A percentile compares a stretch with the other conserved stretches of the same genome.
Conservation (phyloP, 2,329 filamentous ascomycete genomes). For the Colletotrichum agaves region DNA sequence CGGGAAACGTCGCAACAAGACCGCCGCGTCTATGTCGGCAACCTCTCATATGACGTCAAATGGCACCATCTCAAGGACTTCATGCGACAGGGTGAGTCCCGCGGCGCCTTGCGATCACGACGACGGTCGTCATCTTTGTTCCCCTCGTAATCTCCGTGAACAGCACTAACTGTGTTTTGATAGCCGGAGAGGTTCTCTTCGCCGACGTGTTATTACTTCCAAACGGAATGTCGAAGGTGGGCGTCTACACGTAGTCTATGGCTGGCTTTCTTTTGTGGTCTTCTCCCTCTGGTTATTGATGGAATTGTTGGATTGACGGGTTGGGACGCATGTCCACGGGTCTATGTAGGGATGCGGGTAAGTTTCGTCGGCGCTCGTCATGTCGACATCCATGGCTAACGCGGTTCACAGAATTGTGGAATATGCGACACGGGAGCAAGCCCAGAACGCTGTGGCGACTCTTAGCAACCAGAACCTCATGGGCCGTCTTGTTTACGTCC, state of each 20-base stretch:
- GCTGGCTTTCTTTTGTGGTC: conserved; percentile 81
- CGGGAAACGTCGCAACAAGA: conserved; percentile 97
- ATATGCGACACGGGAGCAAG: conserved; percentile 99
- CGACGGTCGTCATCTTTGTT: background rate
- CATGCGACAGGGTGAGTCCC: conserved; percentile 93
- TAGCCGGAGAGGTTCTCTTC: conserved; percentile 99
- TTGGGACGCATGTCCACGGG: conserved; percentile 88
- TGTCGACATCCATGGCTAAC: conserved; percentile 45
- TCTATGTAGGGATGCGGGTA: conserved; percentile 99
- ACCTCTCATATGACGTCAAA: conserved; percentile 99
- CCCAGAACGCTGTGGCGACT: conserved; percentile 94
- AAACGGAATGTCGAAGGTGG: conserved; percentile 99
- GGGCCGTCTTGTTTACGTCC: conserved; percentile 97
- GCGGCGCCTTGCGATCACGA: conserved; percentile 27
- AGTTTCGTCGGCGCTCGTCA: conserved; percentile 55
- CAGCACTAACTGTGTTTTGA: conserved; percentile 43
- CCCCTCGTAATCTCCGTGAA: too few relatives aligned
- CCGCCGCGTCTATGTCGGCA: conserved; percentile 98
- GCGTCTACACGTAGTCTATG: conserved; percentile 89
- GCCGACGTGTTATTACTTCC: conserved; percentile 99
- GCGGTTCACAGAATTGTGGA: conserved; percentile 87
- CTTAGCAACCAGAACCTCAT: conserved; percentile 99
- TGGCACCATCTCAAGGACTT: conserved; percentile 99
- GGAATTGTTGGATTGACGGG: conserved; percentile 99
- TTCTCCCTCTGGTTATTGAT: conserved; percentile 72